These are phyloP conservation scores for Apophysomyces elegans DNA, from an alignment of 371 early-diverging fungal species.

Conservation along the genomic window DNA sequence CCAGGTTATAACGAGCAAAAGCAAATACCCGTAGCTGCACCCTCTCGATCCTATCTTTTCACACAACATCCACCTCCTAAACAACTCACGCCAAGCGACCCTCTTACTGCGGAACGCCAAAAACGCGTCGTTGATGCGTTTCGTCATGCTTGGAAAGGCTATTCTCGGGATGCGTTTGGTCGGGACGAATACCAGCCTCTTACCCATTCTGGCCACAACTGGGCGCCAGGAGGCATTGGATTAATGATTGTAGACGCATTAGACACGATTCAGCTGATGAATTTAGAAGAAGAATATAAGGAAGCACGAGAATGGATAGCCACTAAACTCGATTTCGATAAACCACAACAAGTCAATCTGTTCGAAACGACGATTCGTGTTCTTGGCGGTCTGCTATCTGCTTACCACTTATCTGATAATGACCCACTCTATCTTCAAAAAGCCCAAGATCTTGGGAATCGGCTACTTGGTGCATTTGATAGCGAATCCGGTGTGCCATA, in stretches of 20 bases:
- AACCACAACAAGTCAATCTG: constrained; percentile 77
- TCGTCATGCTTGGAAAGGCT: constrained; percentile 80
- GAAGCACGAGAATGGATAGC: constrained; percentile 72
- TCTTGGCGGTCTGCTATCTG: constrained; percentile 86
- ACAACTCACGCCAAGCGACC: constrained; percentile 20
- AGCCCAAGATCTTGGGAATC: constrained; percentile 81
- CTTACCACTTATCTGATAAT: constrained; percentile 75
- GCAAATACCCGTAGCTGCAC: background rate
- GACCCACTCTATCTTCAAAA: constrained; percentile 70
- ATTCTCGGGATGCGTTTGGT: constrained; percentile 79
- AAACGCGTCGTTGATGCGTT: constrained; percentile 59
- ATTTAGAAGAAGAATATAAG: constrained; percentile 71
- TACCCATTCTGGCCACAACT: constrained; percentile 51
- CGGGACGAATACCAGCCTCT: constrained; percentile 85
- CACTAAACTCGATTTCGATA: constrained; percentile 62
- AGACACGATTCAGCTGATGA: constrained; percentile 87
- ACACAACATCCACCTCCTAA: constrained; percentile 33
- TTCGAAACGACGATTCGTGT: constrained; percentile 96
- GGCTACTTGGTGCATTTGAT: constrained; percentile 78
- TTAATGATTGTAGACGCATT: constrained; percentile 85
- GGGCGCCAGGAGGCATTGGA: constrained; percentile 68
- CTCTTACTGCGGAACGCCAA: constrained; percentile 43
- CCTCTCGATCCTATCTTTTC: constrained; percentile 21
- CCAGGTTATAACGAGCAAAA: constrained; percentile 8
- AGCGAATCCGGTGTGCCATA: constrained; percentile 80